Evolutionary conservation across 768 basidiomycete genomes (phyloP).

Genomic region (Stropharia rugosoannulata): DNA sequence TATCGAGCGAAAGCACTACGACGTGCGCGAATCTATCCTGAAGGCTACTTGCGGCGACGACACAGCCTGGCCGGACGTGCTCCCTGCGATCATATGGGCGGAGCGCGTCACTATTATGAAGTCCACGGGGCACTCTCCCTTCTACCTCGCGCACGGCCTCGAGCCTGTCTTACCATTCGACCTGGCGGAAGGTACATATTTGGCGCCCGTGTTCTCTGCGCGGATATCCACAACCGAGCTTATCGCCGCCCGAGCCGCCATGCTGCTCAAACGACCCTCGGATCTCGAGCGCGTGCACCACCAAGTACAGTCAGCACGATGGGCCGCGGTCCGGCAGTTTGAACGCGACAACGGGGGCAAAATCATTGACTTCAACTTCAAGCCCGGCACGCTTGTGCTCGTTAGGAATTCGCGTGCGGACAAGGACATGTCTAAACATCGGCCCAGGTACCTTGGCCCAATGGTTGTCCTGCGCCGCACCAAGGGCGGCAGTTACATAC

Average conservation of each 20-base stretch:
- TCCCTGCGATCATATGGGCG: slow-evolving; percentile 23
- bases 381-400: neutral
- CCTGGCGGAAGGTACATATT: slow-evolving; percentile 11
- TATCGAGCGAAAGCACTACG: slow-evolving; percentile 30
- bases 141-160: slow-evolving; percentile 26
- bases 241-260: slow-evolving; percentile 1
- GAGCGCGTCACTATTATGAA: slow-evolving; percentile 26
- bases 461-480: neutral
- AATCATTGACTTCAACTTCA: neutral
- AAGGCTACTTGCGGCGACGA: slow-evolving; percentile 24
- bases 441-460: neutral
- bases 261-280: slow-evolving; percentile 6
- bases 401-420: neutral
- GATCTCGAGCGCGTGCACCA: slow-evolving; percentile 6
- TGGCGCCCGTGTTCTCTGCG: neutral
- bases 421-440: neutral
- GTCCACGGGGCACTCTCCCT: slow-evolving; percentile 29
- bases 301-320: neutral
- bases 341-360: neutral
- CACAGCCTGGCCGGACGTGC: slow-evolving; percentile 22
- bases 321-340: neutral
- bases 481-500: neutral
- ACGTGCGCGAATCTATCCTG: slow-evolving; percentile 26
- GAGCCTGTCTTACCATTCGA: slow-evolving; percentile 26
- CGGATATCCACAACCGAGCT: slow-evolving; percentile 5